Base-by-base conservation (phyloP, 2,329 filamentous ascomycete genomes). In the Botrytis aclada region DNA sequence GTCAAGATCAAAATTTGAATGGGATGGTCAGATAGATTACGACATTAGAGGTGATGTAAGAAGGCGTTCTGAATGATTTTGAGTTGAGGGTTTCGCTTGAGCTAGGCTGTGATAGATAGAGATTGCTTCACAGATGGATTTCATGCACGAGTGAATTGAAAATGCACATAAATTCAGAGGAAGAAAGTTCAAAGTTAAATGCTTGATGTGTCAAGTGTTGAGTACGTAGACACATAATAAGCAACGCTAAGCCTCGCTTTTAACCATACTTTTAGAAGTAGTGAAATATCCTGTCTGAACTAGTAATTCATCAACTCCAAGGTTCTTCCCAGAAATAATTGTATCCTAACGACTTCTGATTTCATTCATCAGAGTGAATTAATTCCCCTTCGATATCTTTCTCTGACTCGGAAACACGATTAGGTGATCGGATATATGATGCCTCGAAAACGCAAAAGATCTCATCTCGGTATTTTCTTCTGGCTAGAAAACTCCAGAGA, bases 131-230 rank as follows among this genome's bases (percentile, higher is more conserved):
- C 14, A 18, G 51, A 18, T 18, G 7, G 2, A 56, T 18, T 56
- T 32, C 1, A 56, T 1, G 1, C 1, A 56, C 3, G 1, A 0
- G 0, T 29, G n/a, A 9, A 18, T 56, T 56, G 0, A 4, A 56
- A 8, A 29, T 9, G n/a, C 51, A 56, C 51, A 18, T 29, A 56
- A 6, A 32, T 1, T 18, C 16, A 18, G 16, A 56, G 9, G n/a
- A 56, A 1, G 5, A 7, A 8, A 45, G 20, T 45, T 45, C 43
- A 45, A 18, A 29, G 51, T 56, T 18, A 14, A 32, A 29, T 6
- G 14, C n/a, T 18, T 29, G n/a, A 56, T 18, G 18, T 32, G n/a
- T 56, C 7, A 1, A 32, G 14, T 56, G n/a, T 18, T 56, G 3
- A 16, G 51, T 56, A 56, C 14, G n/a, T 56, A 18, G 4, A 56